Conservation (phyloP, 257 asterid species). For the Gentiana dahurica region DNA sequence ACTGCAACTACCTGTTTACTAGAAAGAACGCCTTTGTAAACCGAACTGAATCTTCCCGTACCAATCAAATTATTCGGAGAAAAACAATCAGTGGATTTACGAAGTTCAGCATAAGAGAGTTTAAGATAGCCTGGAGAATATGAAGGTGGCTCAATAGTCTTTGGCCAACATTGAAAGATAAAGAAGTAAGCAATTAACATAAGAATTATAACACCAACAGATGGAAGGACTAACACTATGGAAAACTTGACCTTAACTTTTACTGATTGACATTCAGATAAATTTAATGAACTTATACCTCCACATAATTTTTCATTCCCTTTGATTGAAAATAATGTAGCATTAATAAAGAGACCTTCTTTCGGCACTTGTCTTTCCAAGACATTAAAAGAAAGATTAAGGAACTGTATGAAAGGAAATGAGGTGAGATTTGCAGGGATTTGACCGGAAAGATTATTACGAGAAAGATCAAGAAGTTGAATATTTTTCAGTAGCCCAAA, state of each 20-base stretch:
- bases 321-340: not conserved
- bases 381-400: not conserved
- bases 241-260: not conserved
- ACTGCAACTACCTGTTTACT: slow-evolving; percentile 12
- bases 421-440: not conserved
- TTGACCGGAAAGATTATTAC: slow-evolving; percentile 1
- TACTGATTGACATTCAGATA: not conserved
- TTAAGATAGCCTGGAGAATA: not conserved
- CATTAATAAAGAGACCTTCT: slow-evolving; percentile 3
- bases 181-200: not conserved
- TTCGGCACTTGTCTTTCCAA: not conserved
- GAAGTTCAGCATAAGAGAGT: slow-evolving; percentile 3
- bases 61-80: slow-evolving; percentile 11
- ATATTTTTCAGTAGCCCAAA: not conserved
- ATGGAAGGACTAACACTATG: not conserved
- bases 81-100: slow-evolving; percentile 10
- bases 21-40: slow-evolving; percentile 16
- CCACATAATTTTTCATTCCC: not conserved
- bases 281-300: not conserved
- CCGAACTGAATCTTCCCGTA: slow-evolving; percentile 13
- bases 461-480: not conserved
- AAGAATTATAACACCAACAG: not conserved
- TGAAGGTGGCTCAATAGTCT: not conserved
- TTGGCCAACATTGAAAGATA: not conserved
- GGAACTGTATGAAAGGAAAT: not conserved